Evolutionary conservation across 139 green algal species (phyloP).

Genomic region (Yamagishiella unicocca): DNA sequence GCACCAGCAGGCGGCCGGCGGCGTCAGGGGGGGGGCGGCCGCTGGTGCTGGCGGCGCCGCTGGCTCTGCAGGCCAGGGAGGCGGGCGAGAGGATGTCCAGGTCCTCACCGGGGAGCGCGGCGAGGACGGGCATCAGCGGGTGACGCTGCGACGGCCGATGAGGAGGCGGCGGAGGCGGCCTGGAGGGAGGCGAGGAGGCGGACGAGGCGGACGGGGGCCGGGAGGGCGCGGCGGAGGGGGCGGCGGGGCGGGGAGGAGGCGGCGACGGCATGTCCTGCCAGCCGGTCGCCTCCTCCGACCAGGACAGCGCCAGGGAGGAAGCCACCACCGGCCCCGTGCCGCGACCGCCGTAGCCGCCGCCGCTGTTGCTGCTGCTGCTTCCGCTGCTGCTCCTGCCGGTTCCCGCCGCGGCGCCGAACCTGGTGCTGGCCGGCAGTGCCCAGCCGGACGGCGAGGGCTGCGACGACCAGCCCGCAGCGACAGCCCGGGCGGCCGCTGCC

Average conservation of each 20-base stretch:
- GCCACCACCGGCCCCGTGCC: constrained; percentile 10
- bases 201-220: neutral
- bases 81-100: neutral
- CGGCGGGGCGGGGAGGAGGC: neutral
- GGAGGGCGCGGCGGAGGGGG: neutral
- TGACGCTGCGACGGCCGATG: neutral
- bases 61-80: neutral
- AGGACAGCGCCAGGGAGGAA: constrained; percentile 26
- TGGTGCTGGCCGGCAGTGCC: neutral
- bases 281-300: constrained; percentile 18
- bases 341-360: neutral
- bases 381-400: neutral
- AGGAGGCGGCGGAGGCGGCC: neutral
- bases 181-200: neutral
- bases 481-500: neutral
- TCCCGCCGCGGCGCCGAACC: neutral
- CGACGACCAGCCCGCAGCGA: neutral
- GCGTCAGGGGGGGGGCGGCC: constrained; percentile 23
- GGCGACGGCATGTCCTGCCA: constrained; percentile 43
- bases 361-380: constrained; percentile 21
- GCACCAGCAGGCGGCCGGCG: constrained; percentile 4
- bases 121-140: neutral
- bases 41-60: constrained; percentile 14
- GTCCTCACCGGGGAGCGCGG: neutral
- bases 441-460: neutral